Conservation (phyloP, 768 basidiomycete species). For the Mycena sanguinolenta region DNA sequence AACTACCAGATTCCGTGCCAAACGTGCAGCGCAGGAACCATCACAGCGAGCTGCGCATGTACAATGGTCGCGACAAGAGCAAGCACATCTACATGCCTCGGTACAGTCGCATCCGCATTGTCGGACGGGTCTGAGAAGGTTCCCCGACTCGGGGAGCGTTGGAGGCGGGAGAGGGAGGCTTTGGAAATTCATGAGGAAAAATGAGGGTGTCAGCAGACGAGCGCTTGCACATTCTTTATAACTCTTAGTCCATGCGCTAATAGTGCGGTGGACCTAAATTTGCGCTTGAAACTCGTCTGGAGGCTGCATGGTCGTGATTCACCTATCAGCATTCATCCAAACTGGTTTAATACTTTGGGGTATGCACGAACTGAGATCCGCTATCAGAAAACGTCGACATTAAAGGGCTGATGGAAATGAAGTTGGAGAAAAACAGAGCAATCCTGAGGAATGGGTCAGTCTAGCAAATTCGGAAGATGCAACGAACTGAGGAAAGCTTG, state of each 20-base stretch:
- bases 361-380: too few species aligned
- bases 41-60: conserved; percentile 22
- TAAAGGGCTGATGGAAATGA: not conserved
- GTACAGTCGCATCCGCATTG: conserved; percentile 31
- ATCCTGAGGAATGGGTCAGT: not conserved
- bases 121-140: conserved; percentile 16
- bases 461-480: too few species aligned
- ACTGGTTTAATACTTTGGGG: too few species aligned
- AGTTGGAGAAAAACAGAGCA: not conserved
- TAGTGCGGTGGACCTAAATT: not conserved
- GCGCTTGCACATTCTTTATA: not conserved
- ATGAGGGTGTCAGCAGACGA: not conserved
- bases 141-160: not conserved
- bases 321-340: too few species aligned
- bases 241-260: not conserved
- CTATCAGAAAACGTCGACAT: too few species aligned
- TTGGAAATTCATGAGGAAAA: conserved; percentile 32
- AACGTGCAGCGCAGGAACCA: conserved; percentile 17
- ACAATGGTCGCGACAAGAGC: conserved; percentile 32
- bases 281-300: not conserved
- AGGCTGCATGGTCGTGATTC: not conserved
- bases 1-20: conserved; percentile 28
- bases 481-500: too few species aligned
- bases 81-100: conserved; percentile 25
- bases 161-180: conserved; percentile 29